Evolutionary conservation across 1,284 basidiomycete species (phyloP), one percentile per base, ranked within the genome.

Genomic region (Filobasidium uniguttulatum): DNA sequence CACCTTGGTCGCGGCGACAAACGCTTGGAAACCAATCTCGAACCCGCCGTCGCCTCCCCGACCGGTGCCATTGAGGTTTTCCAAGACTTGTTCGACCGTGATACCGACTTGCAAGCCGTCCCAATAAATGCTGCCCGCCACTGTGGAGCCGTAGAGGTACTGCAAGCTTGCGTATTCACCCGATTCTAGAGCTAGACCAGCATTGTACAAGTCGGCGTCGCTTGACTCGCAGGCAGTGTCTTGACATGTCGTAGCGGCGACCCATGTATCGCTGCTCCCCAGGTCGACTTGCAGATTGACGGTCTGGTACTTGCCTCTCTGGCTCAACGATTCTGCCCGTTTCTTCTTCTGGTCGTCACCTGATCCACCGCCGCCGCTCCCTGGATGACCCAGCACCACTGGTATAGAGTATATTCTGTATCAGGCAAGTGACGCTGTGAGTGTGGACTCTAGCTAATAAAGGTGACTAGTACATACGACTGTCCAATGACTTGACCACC

Each of bases 241-340:
- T 9, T 56, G 55, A 48, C 67, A 69, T 14, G 56, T 51, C 9
- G 55, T 51, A 3, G 61, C 59, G 8, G 67, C 67, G 6, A 66
- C 58, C 67, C 67, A 69, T 66, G 68, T 58, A 52, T 70, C 68
- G 6, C 65, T 66, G 8, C 65, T 67, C 2, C 68, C 68, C 29
- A 70, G 50, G 52, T 70, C 68, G 8, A 70, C 62, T 46, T 64
- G 63, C 43, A 70, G 46, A 44, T 62, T 64, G 35, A 67, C 47
- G 0, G 54, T 57, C 44, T 67, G 67, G 30, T 55, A 50, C 31
- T 28, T 30, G 29, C 20, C 47, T 49, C 28, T 14, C 15, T 25
- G 9, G 37, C 3, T 17, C 19, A 7, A 3, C 17, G 19, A 41
- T 23, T 33, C 34, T 34, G 20, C 41, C 5, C 38, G 15, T 33